A percentile compares a stretch with the other conserved stretches of the same genome.
phyloP scores from a whole-genome alignment of 805 yeast genomes.

The Monosporozyma servazzii region DNA sequence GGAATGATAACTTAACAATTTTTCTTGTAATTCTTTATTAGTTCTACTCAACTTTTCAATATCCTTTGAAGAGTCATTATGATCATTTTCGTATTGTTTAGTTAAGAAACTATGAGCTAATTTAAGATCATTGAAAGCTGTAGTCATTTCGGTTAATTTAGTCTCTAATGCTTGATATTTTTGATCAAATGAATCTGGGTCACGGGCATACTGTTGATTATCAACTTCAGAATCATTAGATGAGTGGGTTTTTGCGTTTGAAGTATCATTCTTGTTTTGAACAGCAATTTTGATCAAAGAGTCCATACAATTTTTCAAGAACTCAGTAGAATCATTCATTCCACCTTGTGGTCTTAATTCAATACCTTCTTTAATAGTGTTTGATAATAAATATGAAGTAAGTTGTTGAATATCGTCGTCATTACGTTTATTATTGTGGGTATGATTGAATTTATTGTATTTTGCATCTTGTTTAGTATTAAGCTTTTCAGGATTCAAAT shows the following conservation, averaged over 20 bases:
- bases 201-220: background rate
- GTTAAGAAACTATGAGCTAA: constrained; percentile 63
- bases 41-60: constrained; percentile 47
- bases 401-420: constrained; percentile 16
- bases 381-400: constrained; percentile 26
- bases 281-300: constrained; percentile 10
- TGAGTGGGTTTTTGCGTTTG: background rate
- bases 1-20: constrained; percentile 34
- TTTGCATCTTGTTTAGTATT: background rate
- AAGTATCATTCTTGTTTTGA: background rate
- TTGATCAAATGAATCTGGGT: background rate
- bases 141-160: constrained; percentile 31
- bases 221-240: background rate
- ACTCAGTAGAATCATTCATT: constrained; percentile 18
- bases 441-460: background rate
- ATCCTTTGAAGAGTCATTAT: constrained; percentile 43
- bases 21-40: constrained; percentile 42
- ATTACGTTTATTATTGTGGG: background rate
- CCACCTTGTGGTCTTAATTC: constrained; percentile 17
- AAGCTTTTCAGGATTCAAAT: background rate
- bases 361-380: constrained; percentile 23
- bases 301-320: constrained; percentile 25
- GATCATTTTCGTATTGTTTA: constrained; percentile 58
- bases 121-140: constrained; percentile 60
- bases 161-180: background rate